Evolutionary conservation across 805 yeast species (phyloP), one percentile per base, ranked within the genome.

Genomic region (Metschnikowia peoriensis): DNA sequence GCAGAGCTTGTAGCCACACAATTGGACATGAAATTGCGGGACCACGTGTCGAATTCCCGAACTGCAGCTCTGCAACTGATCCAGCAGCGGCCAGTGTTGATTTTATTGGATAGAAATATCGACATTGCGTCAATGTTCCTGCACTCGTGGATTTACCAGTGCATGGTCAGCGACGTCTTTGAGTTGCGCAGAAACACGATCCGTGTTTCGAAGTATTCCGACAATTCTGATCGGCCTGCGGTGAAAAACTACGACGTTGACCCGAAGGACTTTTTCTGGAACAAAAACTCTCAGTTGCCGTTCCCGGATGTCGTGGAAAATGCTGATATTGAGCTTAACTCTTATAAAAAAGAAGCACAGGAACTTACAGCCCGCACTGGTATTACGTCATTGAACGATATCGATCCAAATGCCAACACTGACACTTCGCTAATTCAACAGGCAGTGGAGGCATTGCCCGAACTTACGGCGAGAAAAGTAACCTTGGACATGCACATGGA

Each of bases 221-320:
- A 66, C 16, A 61, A 58, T 15, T 43, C 58, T 2, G 73, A 72
- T 29, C 66, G 66, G 35, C 64, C 71, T 8, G 68, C 67, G n/a
- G 41, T 45, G 17, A 85, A 85, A 59, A 79, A 82, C 55, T 88
- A 86, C 67, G 99, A 94, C 66, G 79, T 94, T 43, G 99, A 93
- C 62, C 97, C 97, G 29, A 81, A 82, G 52, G 99, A 94, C 73
- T 89, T 88, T 66, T 94, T 94, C 71, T 94, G 99, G 99, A 73
- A 71, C 56, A 78, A 79, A 55, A 92, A 94, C 70, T 78, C 96
- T 11, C 86, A 86, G 47, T 73, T 89, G 52, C 98, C 99, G 38
- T 94, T 94, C 76, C 99, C 99, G 1, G 97, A 93, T 66, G 98
- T 96, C n/a, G 99, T 96, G 35, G 99, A 94, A 68, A 89, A 89